phyloP scores from a whole-genome alignment of 176 grass and related monocot species.

The Aegilops bicornis region DNA sequence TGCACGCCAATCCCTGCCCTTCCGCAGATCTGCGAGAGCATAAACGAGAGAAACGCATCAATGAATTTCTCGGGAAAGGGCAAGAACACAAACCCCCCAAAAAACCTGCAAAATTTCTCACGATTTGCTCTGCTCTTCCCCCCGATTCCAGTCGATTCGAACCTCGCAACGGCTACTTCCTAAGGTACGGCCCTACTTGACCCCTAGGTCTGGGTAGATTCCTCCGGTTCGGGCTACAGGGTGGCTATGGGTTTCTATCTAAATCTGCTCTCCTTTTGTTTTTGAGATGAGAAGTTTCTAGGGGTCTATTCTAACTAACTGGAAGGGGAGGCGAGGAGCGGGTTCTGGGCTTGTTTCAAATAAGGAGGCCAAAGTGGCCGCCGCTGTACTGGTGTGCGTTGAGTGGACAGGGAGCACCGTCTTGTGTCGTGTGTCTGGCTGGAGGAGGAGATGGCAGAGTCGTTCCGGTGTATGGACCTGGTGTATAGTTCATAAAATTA shows the following conservation, averaged over 20 bases:
- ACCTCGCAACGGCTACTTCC: neutral
- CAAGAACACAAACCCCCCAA: neutral
- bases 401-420: neutral
- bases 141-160: neutral
- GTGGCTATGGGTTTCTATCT: neutral
- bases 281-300: too few relatives aligned
- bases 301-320: neutral
- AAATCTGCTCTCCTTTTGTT: too few relatives aligned
- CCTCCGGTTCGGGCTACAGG: constrained; percentile 13
- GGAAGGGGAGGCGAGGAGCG: neutral
- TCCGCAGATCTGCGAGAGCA: neutral
- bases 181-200: neutral
- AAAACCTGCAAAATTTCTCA: constrained; percentile 11
- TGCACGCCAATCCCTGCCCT: neutral
- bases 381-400: neutral
- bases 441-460: neutral
- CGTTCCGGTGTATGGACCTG: constrained; percentile 8
- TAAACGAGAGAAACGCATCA: neutral
- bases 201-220: neutral
- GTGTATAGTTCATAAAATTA: neutral
- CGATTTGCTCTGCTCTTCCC: constrained; percentile 11
- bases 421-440: neutral
- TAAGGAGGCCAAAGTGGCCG: neutral
- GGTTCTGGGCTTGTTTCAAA: constrained; percentile 16
- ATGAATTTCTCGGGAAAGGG: neutral